Evolutionary conservation across 1,284 basidiomycete species (phyloP), one percentile per base, ranked within the genome.

Genomic region (Tylopilus sp.): DNA sequence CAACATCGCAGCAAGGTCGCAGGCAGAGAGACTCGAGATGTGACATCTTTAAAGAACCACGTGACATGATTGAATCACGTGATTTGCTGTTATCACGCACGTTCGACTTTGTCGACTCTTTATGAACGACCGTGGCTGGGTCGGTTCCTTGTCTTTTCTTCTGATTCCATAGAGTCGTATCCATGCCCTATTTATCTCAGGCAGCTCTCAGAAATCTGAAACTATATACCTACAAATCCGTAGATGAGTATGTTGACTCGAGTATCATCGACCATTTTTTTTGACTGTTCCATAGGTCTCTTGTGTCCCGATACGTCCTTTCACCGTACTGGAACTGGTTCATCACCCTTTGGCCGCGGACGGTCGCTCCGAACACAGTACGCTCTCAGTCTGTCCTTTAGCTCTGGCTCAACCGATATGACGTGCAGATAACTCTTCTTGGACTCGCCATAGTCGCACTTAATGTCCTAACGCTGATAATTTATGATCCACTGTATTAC

Each of bases 251-350:
- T 58, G 82, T 76, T 25, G 48, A 45, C 45, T 48, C 41, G n/a
- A 28, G 13, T 50, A 33, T 31, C 29, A 48, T 26, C 44, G 48
- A 47, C 47, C 8, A 32, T 28, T 36, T 46, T 1, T 28, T 15
- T 28, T 39, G 19, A 51, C 28, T 26, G 10, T 13, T 44, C 20
- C 25, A 9, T 57, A 92, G 89, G 69, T 92, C 90, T 5, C 61
- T 90, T 29, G 63, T 88, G 3, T 92, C 92, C 39, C 81, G 83
- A 69, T 89, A 92, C 73, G 75, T 98, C 32, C 80, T 99, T 53
- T 85, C 86, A 48, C 94, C 92, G 2, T 98, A 90, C 74, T 99
- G 96, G 96, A 94, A 82, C 57, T 90, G 90, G 88, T 86, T 98
- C 59, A 92, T 98, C 46, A 91, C 85, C 15, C 78, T 94, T 32